These are phyloP conservation scores for Cyclotella atomus DNA, from an alignment of 108 stramenopile species.

Conservation along the genomic window DNA sequence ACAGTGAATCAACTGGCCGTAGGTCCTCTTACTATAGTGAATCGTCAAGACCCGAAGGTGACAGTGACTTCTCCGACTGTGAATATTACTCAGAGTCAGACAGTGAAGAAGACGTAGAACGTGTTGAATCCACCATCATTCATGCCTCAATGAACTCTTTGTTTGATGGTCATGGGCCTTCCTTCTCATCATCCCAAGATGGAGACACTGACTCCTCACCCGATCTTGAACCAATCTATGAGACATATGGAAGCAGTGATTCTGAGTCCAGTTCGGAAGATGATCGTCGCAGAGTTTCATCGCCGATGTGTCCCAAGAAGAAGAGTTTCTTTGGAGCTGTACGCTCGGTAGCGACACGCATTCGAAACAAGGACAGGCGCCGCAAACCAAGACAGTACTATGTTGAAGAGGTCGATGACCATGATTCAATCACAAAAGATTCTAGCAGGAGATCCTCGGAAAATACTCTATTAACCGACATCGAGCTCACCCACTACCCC, in stretches of 20 bases:
- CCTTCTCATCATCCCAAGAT: not conserved
- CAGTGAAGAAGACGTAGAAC: not conserved
- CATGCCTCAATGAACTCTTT: conserved; percentile 10
- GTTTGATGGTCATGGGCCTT: not conserved
- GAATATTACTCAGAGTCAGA: conserved; percentile 5
- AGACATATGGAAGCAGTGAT: not conserved
- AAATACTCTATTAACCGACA: not conserved
- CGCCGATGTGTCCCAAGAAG: not conserved
- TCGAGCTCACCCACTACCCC: conserved; percentile 13
- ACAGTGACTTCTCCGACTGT: not conserved
- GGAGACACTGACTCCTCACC: not conserved
- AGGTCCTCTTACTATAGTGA: not conserved
- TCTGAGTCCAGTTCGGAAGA: conserved; percentile 1
- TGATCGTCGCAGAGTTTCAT: not conserved
- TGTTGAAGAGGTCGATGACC: not conserved
- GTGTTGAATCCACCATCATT: not conserved
- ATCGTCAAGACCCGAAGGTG: not conserved
- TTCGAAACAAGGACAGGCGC: not conserved
- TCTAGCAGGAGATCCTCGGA: not conserved
- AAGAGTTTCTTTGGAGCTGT: not conserved
- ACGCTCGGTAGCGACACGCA: not conserved
- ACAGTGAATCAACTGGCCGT: not conserved
- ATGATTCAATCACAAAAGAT: not conserved
- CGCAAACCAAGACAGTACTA: not conserved
- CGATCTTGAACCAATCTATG: conserved; percentile 9